phyloP scores from a whole-genome alignment of 1,284 basidiomycete species.

The Ustilago loliicola region DNA sequence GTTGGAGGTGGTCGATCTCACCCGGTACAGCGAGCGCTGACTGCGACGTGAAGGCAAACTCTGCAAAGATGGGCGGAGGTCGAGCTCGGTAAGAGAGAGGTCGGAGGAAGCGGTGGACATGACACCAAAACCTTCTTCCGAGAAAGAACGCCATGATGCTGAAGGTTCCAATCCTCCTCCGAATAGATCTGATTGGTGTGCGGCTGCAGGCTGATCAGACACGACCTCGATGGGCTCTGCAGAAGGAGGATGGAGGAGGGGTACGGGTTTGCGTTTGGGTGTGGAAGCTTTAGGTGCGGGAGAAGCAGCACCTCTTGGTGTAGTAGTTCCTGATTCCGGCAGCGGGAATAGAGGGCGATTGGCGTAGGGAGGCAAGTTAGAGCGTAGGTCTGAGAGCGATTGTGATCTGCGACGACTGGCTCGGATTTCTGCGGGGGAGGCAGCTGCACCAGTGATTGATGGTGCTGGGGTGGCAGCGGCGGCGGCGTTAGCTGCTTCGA shows the following conservation, averaged over 20 bases:
- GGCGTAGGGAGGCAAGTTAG: not conserved
- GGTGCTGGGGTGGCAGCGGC: not conserved
- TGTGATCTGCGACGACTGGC: slow-evolving; percentile 27
- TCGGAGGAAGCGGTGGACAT: slow-evolving; percentile 34
- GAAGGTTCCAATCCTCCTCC: slow-evolving; percentile 22
- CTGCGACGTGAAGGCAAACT: slow-evolving; percentile 3
- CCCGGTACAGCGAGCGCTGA: slow-evolving; percentile 23
- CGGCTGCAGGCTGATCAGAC: not conserved
- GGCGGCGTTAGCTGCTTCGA: not conserved
- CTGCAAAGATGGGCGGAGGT: slow-evolving; percentile 7
- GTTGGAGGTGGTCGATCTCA: slow-evolving; percentile 8
- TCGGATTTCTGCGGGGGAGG: slow-evolving; percentile 9
- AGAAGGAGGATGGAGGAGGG: not conserved
- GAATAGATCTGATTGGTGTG: slow-evolving; percentile 14
- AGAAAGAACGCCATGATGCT: slow-evolving; percentile 38
- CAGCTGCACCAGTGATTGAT: not conserved
- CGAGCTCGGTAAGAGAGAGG: slow-evolving; percentile 27
- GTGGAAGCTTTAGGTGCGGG: not conserved
- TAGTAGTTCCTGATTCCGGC: slow-evolving; percentile 5
- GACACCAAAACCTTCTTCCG: slow-evolving; percentile 37
- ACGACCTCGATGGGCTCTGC: slow-evolving; percentile 22
- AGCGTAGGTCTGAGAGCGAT: slow-evolving; percentile 30
- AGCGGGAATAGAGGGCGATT: slow-evolving; percentile 13
- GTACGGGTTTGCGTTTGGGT: slow-evolving; percentile 23
- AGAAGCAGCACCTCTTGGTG: not conserved